Base-by-base conservation (phyloP, 441 rosid species). In the Erysimum cheiri region DNA sequence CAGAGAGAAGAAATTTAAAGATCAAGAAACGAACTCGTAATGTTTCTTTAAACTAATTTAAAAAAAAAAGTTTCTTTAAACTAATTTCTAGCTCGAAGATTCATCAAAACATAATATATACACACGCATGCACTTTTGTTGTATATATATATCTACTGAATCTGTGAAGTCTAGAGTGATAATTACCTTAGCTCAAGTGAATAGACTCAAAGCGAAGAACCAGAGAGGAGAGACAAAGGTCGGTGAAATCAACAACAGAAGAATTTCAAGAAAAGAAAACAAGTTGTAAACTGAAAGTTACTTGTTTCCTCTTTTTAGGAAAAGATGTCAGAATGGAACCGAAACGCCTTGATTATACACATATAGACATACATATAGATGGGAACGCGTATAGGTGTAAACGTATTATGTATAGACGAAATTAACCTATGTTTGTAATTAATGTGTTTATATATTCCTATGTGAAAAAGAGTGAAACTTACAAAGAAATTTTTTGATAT, bases 121-220 rank as follows among this genome's bases (percentile, higher is more conserved):
- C 15, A 59, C 5, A 49, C 2, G 56, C 6, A 24, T 24, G 54
- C 8, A 33, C 24, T 41, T 49, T 9, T 44, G 55, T 6, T 14
- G 50, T 22, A 29, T 5, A 31, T 41, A 0, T 24, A 11, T 29
- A 49, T 56, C 11, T 26, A 72, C 19, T 0, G 29, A 57, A 39
- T 37, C 41, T 32, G 17, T 60, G 29, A 53, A 67, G 41, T 15
- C 32, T 31, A 2, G 12, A 58, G 62, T 17, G 40, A 59, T 22
- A 24, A 19, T 53, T 53, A 67, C 78, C 69, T 67, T 53, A 28
- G 28, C 44, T 35, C 15, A 33, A 60, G 49, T 33, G 56, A 53
- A 35, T 14, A 32, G 47, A 50, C 50, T 9, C 32, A 8, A 13
- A 46, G 69, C 17, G 31, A 55, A 44, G 64, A 55, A 46, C 13